Base-by-base conservation (phyloP, 2,329 filamentous ascomycete species). In the Claviceps maximensis region DNA sequence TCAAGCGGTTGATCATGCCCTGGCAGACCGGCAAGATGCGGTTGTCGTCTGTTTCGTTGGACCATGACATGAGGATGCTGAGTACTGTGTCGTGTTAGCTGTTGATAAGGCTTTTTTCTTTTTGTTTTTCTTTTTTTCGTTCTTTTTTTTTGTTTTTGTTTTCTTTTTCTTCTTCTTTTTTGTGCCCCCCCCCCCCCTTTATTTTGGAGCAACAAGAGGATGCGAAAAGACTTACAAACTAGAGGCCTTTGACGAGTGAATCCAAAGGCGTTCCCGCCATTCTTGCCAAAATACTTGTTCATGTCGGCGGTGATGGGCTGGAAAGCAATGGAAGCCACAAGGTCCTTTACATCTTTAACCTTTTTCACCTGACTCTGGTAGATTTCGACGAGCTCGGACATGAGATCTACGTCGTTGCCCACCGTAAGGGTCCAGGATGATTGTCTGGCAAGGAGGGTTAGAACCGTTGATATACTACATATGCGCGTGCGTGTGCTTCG, bases 271-370 rank as follows among this genome's bases (percentile, higher is more conserved):
- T 67, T 69, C 1, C 67, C 65, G 15, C 63, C 65, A 1, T 62
- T 63, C 50, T 67, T 66, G 46, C 56, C 56, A 55, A 71, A 69
- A 21, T 63, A 53, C 4, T 63, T 59, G 7, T 66, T 64, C 55
- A 69, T 60, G 40, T 65, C 63, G 7, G 63, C 63, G 0, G 71
- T 69, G 49, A 76, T 67, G 13, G 68, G 70, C 55, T 77, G 72
- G 48, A 70, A 62, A 49, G 60, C 59, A 44, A 59, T 63, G 51
- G 55, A 59, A 3, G 68, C 33, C 47, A 41, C 21, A 13, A 49
- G 33, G 36, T 60, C 63, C 1, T 58, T 45, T 10, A 62, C 52
- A 15, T 59, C 54, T 3, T 57, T 55, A 7, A 63, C 55, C 0
- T 54, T 40, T 2, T 57, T 53, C 12, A 66, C 55, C 15, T 61